phyloP scores from a whole-genome alignment of 768 basidiomycete species.

The Rhodotorula kratochvilovae region DNA sequence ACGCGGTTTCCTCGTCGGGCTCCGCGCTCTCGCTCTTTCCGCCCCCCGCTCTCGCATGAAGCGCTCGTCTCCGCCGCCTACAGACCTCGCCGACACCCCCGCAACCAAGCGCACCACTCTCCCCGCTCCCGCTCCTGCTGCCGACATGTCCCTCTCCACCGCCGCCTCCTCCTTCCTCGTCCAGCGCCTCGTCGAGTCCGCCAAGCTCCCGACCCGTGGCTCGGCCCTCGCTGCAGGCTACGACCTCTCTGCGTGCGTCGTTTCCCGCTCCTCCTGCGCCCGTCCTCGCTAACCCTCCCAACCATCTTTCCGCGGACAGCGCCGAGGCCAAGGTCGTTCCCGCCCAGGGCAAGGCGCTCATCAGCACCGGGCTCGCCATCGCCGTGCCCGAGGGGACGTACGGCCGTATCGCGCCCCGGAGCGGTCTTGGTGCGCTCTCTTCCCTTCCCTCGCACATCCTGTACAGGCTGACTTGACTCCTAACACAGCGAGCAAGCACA shows the following conservation, averaged over 20 bases:
- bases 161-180: slow-evolving; percentile 47
- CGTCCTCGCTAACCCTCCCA: neutral
- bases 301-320: slow-evolving; percentile 50
- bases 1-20: no score
- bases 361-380: slow-evolving; percentile 87
- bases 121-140: neutral
- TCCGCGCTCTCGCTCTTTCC: neutral
- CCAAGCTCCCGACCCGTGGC: slow-evolving; percentile 78
- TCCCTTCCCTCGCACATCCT: neutral
- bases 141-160: neutral
- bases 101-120: slow-evolving; percentile 3
- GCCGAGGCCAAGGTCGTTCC: slow-evolving; percentile 80
- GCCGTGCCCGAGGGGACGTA: slow-evolving; percentile 91
- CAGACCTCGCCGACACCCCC: neutral
- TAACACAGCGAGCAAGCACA: slow-evolving; percentile 79
- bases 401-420: slow-evolving; percentile 91
- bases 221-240: slow-evolving; percentile 85
- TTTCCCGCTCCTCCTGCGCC: neutral
- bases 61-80: slow-evolving; percentile 14
- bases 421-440: slow-evolving; percentile 72
- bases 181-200: slow-evolving; percentile 77
- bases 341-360: slow-evolving; percentile 81
- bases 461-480: neutral
- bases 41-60: slow-evolving; percentile 22
- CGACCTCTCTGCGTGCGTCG: slow-evolving; percentile 79